Base-by-base conservation (phyloP, 805 yeast genomes). In the Yamadazyma ubonensis region DNA sequence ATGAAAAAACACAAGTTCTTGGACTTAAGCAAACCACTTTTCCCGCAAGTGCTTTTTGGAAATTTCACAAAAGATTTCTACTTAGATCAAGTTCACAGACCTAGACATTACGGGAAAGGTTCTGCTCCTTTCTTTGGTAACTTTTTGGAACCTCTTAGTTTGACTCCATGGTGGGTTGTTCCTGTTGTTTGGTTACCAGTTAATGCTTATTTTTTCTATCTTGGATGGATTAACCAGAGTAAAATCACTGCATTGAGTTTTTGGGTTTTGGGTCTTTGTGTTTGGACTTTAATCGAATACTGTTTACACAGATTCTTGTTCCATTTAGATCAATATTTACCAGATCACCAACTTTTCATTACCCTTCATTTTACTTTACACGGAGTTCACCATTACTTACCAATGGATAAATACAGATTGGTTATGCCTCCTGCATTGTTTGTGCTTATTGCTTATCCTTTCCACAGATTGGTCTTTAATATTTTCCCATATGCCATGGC, bases 401-500 rank as follows among this genome's bases (percentile, higher is more conserved):
- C 99, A 48, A 93, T 95, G 99, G 99, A 93, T 68, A 78, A 78
- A 44, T 71, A 79, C 60, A 80, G 99, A 59, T 76, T 93, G 54
- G 99, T 93, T 26, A 84, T 93, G 86, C 99, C 99, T 2, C 99
- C 99, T 36, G 73, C 97, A 0, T 68, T 93, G 57, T 83, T 91
- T 48, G 47, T 83, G 11, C 63, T 76, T 2, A 67, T 93, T 47
- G 81, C 88, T 35, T 76, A 73, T 28, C 99, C 99, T 33, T 76
- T 93, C 63, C 86, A 86, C 67, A 78, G 68, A 50, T 61, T 86
- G 39, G 93, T 93, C 12, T 93, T 89, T 56, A 58, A 69, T 4
- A 46, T 89, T 6, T 74, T 93, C 52, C 95, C 97, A 39, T 85
- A 73, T 61, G 76, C 87, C 64, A 70, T 75, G 72, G 97, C 96